Evolutionary conservation across 768 basidiomycete species (phyloP).

Genomic region (Suillus subluteus): DNA sequence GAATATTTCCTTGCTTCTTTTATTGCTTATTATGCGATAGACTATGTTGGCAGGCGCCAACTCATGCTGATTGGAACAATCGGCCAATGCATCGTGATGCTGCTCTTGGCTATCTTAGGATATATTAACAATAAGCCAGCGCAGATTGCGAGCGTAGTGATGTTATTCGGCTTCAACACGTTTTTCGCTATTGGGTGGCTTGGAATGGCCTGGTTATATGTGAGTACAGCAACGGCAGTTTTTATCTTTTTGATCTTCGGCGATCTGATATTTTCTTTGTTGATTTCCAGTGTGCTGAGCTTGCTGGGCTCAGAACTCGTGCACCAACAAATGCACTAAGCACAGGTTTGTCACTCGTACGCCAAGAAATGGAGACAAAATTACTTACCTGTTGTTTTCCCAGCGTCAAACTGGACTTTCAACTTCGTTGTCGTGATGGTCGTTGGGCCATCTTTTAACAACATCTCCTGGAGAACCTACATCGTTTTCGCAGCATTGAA

Average conservation of each 20-base stretch:
- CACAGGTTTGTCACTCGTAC: slow-evolving; percentile 18
- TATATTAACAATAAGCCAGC: slow-evolving; percentile 25
- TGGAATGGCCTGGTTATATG: slow-evolving; percentile 39
- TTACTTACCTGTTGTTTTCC: neutral
- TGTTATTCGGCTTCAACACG: slow-evolving; percentile 39
- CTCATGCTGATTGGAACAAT: slow-evolving; percentile 50
- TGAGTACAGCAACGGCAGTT: slow-evolving; percentile 4
- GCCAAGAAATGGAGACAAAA: neutral
- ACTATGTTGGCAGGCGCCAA: slow-evolving; percentile 49
- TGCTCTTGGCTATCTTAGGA: slow-evolving; percentile 30
- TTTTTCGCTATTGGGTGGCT: slow-evolving; percentile 44
- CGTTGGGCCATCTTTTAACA: slow-evolving; percentile 14
- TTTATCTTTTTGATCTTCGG: neutral
- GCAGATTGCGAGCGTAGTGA: slow-evolving; percentile 27
- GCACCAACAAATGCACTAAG: slow-evolving; percentile 35
- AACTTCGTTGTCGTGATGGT: slow-evolving; percentile 20
- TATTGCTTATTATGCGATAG: slow-evolving; percentile 51
- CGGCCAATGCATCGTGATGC: slow-evolving; percentile 36
- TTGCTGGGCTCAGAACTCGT: slow-evolving; percentile 31
- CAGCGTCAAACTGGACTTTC: slow-evolving; percentile 19
- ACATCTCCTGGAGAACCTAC: slow-evolving; percentile 17
- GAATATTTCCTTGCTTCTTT: slow-evolving; percentile 49
- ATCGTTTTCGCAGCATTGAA: slow-evolving; percentile 15
- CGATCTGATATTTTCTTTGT: neutral
- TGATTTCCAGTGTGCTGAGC: slow-evolving; percentile 31